Evolutionary conservation across 23 red algal genomes (phyloP).

Genomic region (Gracilariopsis chorda): DNA sequence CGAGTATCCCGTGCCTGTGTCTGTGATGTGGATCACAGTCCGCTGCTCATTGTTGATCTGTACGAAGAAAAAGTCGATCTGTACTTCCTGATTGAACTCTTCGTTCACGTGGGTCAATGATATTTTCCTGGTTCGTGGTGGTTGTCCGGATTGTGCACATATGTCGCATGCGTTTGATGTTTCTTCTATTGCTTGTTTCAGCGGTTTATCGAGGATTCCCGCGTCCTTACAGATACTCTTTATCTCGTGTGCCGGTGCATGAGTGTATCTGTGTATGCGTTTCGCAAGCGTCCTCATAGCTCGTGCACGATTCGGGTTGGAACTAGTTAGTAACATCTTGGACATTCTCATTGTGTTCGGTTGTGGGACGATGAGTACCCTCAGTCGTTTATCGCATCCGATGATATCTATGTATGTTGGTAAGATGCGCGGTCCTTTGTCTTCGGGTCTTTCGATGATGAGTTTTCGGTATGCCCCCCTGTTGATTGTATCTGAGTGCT

Average conservation of each 20-base stretch:
- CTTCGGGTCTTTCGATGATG: too few species aligned
- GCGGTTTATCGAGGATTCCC: background rate
- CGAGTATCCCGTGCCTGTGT: background rate
- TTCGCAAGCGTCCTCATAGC: too few species aligned
- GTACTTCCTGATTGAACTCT: background rate
- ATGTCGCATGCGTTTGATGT: background rate
- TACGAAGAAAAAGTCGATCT: background rate
- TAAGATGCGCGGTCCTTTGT: too few species aligned
- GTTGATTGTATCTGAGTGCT: background rate
- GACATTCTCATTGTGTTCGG: too few species aligned
- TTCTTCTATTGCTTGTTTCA: background rate
- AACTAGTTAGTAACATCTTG: too few species aligned
- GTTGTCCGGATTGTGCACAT: background rate
- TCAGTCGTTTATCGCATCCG: too few species aligned
- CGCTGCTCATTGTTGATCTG: background rate
- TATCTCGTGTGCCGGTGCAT: background rate
- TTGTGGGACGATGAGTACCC: too few species aligned
- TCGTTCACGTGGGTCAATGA: background rate
- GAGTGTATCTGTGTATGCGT: background rate
- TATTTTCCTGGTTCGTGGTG: background rate
- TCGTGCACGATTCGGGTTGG: too few species aligned
- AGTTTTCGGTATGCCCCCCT: too few species aligned
- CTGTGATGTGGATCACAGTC: background rate
- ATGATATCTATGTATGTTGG: too few species aligned
- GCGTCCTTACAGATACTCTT: background rate